Evolutionary conservation across 2,329 filamentous ascomycete genomes (phyloP), one percentile per base, ranked within the genome.

Genomic region (Lasiodiplodia sp.): DNA sequence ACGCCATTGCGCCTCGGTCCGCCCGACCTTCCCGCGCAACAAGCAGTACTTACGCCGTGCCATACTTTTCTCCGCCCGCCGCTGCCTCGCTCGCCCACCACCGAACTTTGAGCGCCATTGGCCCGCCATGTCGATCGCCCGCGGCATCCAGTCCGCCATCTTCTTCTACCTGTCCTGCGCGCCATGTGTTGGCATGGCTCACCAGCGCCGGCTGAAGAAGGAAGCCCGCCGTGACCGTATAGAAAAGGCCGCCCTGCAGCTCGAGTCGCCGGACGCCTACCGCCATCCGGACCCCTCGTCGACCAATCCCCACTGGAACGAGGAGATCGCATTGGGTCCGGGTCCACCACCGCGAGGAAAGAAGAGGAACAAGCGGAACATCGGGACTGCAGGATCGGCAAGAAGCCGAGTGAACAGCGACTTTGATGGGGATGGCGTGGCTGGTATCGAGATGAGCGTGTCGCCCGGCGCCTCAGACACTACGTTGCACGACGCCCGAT

Each of bases 281-380:
- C 86, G 89, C 63, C 94, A 97, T 75, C 94, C 91, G 1, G 88
- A 89, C 55, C 92, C 93, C 0, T 96, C 93, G 74, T 91, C 90
- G 75, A 97, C 93, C 34, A 97, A 97, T 75, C 90, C 91, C 14
- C 93, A 92, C 80, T 97, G 94, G 94, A 84, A 87, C 38, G 92
- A 96, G 76, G 94, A 97, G 79, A 96, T 97, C 72, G 85, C 85
- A 71, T 86, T 94, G 81, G 94, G 94, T 0, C 94, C 94, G 2
- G 89, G 88, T 3, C 86, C 92, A 44, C 90, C 89, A 38, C 90
- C 90, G 74, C 80, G 83, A 86, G 81, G 86, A 69, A 78, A 80
- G 73, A 81, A 88, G 83, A 75, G 82, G 81, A 89, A 87, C 74
- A 86, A 89, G 71, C 84, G 88, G 63, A 86, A 87, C 21, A 79